Evolutionary conservation across 2,329 filamentous ascomycete genomes (phyloP), one percentile per base, ranked within the genome.

Genomic region (Ilyonectria destructans): DNA sequence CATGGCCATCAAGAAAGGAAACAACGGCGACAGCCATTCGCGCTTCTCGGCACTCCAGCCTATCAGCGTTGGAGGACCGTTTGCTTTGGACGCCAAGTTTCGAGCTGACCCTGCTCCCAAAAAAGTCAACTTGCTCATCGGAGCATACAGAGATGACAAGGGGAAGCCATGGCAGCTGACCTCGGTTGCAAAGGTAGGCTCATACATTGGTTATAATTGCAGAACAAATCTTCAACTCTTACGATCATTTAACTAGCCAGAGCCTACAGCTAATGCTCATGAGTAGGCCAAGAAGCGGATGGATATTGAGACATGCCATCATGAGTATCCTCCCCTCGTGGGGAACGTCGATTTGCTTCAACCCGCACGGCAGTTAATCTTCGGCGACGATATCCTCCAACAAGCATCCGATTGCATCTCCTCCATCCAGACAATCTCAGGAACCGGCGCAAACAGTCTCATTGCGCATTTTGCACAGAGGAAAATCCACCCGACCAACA

Each of bases 401-500:
- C 23, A 40, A n/a, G 15, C 35, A 8, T 6, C 21, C 21, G 21
- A 52, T 12, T 51, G 33, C 2, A 68, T 80, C 3, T 74, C 66
- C 2, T 80, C 79, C 2, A 69, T 81, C 17, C 80, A 82, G 62
- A 80, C 80, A 3, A 74, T 81, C 43, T 79, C 79, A 1, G 80
- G 80, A 8, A 81, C 80, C 2, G 80, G 80, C 1, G 79, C 80
- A 10, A 78, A 77, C 66, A 76, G 77, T 58, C 56, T 82, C n/a
- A 75, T 61, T 6, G 75, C 80, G 35, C 51, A 63, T 26, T 76
- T 80, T 37, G 58, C 80, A 2, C 35, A 70, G 10, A 59, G 71
- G 7, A 46, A 60, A 7, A 43, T 75, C 4, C 66, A 70, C n/a
- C 75, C 77, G 0, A 49, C 56, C 10, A 69, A 68, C 2, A 75